A percentile compares a stretch with the other conserved stretches of the same genome.
These are phyloP conservation scores for Staphylotrichum longicolle DNA, from an alignment of 495 filamentous ascomycete species.

Conservation along the genomic window DNA sequence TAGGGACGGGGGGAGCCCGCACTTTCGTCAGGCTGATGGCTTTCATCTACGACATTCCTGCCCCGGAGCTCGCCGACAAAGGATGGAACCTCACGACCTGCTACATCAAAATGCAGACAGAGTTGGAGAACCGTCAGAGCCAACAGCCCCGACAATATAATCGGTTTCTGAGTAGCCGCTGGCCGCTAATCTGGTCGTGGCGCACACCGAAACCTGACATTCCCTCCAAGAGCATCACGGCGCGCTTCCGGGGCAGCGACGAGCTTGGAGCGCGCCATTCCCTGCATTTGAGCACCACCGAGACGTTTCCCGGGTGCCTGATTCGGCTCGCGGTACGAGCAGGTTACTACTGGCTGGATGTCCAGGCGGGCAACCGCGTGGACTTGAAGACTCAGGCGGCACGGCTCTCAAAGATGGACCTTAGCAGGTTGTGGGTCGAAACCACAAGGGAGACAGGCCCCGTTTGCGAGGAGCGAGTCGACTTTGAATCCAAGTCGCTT, in stretches of 20 bases:
- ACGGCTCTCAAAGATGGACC: no score
- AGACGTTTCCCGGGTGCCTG: background rate
- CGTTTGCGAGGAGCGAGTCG: no score
- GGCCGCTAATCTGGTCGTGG: background rate
- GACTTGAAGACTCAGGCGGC: no score
- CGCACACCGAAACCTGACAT: background rate
- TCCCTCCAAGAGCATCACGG: background rate
- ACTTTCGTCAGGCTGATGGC: background rate
- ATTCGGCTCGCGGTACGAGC: background rate
- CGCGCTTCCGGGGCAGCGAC: no score
- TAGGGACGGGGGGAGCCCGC: no score
- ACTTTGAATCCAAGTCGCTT: no score
- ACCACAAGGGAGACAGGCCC: no score
- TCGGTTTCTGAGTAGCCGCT: no score
- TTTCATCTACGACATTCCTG: background rate
- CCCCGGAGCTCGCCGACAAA: background rate
- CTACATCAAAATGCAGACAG: slow-evolving; percentile 2
- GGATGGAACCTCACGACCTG: background rate
- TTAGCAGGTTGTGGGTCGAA: no score
- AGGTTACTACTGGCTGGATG: background rate
- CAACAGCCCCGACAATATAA: no score
- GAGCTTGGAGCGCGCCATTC: background rate
- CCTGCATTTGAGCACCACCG: background rate
- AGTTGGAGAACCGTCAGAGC: background rate
- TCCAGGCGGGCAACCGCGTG: no score